These are phyloP conservation scores for Euphorbia tirucalli DNA, from an alignment of 345 rosid species.

Conservation along the genomic window DNA sequence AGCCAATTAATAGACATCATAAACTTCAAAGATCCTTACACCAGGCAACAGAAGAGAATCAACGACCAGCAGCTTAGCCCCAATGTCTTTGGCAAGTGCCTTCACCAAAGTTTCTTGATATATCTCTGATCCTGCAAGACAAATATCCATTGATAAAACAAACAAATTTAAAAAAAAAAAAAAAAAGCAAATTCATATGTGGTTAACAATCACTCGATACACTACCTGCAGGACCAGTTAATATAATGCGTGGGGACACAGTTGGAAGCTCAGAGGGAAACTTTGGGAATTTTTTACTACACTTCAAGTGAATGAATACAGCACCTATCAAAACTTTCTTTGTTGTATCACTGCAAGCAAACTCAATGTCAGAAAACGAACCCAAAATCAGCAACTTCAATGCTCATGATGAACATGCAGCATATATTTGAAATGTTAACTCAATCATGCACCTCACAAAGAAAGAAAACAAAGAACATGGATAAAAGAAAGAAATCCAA, in stretches of 20 bases:
- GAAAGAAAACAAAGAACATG: neutral
- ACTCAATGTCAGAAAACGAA: constrained; percentile 12
- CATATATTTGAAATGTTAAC: neutral
- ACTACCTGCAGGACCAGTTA: constrained; percentile 96
- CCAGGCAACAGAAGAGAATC: constrained; percentile 92
- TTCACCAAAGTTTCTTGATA: constrained; percentile 89
- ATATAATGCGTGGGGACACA: constrained; percentile 74
- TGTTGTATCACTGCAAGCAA: constrained; percentile 69
- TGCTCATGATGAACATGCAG: neutral
- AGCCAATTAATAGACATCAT: constrained; percentile 1
- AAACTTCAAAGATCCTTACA: constrained; percentile 46
- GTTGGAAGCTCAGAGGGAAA: constrained; percentile 71
- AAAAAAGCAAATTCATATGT: neutral
- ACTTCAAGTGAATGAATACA: constrained; percentile 75
- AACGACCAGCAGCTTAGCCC: constrained; percentile 75
- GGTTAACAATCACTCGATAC: neutral
- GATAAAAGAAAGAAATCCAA: neutral
- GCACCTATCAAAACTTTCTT: constrained; percentile 79
- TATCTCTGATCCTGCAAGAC: constrained; percentile 79
- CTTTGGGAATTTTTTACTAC: constrained; percentile 58
- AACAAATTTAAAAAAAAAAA: neutral
- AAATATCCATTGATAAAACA: constrained; percentile 7
- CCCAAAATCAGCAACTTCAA: constrained; percentile 15
- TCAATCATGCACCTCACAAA: neutral
- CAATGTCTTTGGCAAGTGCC: constrained; percentile 84